Conservation (phyloP, 2,329 filamentous ascomycete genomes). For the Fusarium piperis region DNA sequence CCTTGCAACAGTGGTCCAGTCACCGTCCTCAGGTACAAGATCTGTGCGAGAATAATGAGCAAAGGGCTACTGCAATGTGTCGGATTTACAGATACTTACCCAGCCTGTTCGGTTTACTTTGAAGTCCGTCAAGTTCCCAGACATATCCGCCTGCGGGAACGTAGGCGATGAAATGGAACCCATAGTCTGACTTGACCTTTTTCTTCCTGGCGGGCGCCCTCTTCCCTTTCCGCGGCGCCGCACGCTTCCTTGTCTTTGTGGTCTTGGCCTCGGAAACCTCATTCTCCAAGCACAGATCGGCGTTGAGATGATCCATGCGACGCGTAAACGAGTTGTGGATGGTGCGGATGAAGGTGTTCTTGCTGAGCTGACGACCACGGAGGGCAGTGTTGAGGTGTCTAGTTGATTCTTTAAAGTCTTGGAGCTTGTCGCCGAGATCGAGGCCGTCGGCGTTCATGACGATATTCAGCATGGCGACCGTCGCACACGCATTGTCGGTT, state of each 20-base stretch:
- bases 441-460: constrained; percentile 81
- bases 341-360: constrained; percentile 78
- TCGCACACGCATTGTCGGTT: constrained; percentile 86
- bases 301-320: constrained; percentile 79
- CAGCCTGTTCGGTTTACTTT: constrained; percentile 67
- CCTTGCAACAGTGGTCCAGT: constrained; percentile 75
- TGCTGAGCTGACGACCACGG: constrained; percentile 79
- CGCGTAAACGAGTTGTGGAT: constrained; percentile 90
- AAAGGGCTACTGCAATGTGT: background rate
- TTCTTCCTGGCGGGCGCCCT: constrained; percentile 44
- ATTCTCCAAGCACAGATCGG: constrained; percentile 72
- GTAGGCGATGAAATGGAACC: constrained; percentile 91
- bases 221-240: constrained; percentile 50
- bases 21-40: constrained; percentile 34
- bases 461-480: constrained; percentile 92
- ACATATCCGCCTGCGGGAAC: constrained; percentile 78
- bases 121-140: constrained; percentile 90
- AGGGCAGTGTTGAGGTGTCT: constrained; percentile 73
- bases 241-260: constrained; percentile 47
- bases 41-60: constrained; percentile 23
- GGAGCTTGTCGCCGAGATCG: constrained; percentile 75
- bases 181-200: constrained; percentile 64
- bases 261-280: constrained; percentile 55
- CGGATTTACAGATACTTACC: constrained; percentile 36
- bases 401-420: constrained; percentile 78